Conservation (phyloP, 129 eudicot genomes). For the Ambrosia artemisiifolia region DNA sequence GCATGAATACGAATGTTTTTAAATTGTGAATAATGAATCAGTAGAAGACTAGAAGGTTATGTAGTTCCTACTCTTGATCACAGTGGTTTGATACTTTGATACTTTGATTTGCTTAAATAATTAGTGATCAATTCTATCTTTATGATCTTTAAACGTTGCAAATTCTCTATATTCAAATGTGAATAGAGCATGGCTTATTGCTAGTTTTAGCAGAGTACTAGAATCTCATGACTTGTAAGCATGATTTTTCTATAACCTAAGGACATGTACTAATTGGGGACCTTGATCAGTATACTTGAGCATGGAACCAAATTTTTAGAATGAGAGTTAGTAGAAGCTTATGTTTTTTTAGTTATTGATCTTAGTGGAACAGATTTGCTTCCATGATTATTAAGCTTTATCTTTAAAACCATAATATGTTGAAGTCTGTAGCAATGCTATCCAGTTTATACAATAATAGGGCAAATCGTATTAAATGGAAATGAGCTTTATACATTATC, state of each 20-base stretch:
- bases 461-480: not conserved
- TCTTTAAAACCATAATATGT: not conserved
- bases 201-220: not conserved
- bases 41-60: not conserved
- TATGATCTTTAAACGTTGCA: not conserved
- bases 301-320: not conserved
- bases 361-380: not conserved
- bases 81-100: too few relatives aligned
- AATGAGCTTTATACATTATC: not conserved
- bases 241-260: not conserved
- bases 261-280: not conserved
- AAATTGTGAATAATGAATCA: not conserved
- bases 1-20: not conserved
- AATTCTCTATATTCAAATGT: not conserved
- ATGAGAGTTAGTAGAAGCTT: not conserved
- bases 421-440: not conserved
- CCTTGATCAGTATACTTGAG: not conserved
- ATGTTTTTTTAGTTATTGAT: not conserved
- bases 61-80: not conserved
- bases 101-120: not conserved
- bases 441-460: not conserved
- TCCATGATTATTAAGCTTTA: not conserved
- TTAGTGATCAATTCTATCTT: not conserved
- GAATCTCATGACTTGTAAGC: not conserved
- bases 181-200: not conserved